Conservation (phyloP, 345 rosid genomes). For the Aquilaria yunnanensis region DNA sequence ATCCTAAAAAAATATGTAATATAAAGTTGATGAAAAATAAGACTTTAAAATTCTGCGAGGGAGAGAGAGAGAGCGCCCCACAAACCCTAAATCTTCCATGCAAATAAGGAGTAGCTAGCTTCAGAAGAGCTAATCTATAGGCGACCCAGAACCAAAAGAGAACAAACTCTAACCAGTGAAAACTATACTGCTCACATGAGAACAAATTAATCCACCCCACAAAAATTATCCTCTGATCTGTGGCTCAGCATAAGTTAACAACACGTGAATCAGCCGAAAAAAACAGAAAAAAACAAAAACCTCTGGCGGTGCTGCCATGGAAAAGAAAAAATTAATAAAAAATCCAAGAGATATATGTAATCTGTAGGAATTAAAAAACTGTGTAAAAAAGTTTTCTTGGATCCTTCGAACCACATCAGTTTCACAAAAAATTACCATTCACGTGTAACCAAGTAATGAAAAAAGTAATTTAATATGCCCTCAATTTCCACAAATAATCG, state of each 20-base stretch:
- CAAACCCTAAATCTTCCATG: conserved; percentile 24
- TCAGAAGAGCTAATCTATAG: conserved; percentile 18
- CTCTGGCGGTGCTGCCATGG: conserved; percentile 37
- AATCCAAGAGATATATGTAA: neutral
- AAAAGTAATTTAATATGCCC: neutral
- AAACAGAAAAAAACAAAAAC: conserved; percentile 2
- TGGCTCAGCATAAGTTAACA: conserved; percentile 24
- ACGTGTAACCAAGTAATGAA: conserved; percentile 9
- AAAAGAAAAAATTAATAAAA: neutral
- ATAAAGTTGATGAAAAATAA: no score
- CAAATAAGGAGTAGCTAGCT: neutral
- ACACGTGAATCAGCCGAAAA: conserved; percentile 21
- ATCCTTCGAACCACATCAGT: conserved; percentile 9
- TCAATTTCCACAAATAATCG: no score
- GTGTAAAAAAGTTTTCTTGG: neutral
- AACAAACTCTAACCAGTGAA: conserved; percentile 27
- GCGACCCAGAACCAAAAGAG: conserved; percentile 24
- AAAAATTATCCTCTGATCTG: conserved; percentile 18
- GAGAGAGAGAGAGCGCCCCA: conserved; percentile 11
- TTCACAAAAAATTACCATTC: conserved; percentile 7
- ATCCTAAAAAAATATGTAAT: no score
- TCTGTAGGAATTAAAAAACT: neutral
- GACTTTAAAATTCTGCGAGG: no score
- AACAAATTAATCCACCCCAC: conserved; percentile 31
- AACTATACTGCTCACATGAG: conserved; percentile 36